Conservation (phyloP, 2,329 filamentous ascomycete species). For the Aureobasidium sp. region DNA sequence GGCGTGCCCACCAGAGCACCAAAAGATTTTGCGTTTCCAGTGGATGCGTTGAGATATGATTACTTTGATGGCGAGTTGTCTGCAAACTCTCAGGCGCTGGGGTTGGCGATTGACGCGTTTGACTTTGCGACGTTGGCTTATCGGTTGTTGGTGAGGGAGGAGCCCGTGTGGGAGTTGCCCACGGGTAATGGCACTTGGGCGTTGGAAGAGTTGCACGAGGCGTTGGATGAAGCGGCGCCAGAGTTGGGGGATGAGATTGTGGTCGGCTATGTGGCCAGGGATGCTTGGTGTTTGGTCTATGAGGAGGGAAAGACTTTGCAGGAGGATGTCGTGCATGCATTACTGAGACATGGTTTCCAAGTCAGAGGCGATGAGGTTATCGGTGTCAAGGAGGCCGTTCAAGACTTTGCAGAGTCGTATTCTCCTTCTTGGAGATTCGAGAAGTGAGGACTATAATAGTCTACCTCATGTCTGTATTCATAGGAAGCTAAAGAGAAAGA, state of each 20-base stretch:
- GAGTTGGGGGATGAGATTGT: constrained; percentile 12
- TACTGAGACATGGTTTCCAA: constrained; percentile 1
- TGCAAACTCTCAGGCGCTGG: constrained; percentile 8
- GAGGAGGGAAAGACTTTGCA: constrained; percentile 6
- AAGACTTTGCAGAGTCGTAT: background rate
- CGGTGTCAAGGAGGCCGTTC: background rate
- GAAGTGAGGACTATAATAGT: background rate
- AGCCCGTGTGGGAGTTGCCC: background rate
- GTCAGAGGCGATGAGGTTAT: background rate
- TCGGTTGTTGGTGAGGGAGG: background rate
- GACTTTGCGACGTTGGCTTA: constrained; percentile 6
- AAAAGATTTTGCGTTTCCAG: background rate
- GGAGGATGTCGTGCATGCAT: constrained; percentile 7
- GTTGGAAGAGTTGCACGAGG: constrained; percentile 11
- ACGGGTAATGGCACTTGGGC: constrained; percentile 8
- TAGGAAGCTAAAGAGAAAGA: background rate
- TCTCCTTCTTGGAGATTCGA: background rate
- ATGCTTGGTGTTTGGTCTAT: constrained; percentile 11
- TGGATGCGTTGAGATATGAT: constrained; percentile 3
- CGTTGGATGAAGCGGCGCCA: constrained; percentile 4
- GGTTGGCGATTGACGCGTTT: constrained; percentile 3
- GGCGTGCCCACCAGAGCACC: background rate
- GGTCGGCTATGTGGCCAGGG: constrained; percentile 2
- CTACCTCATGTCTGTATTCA: background rate
- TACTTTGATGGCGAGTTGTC: constrained; percentile 9